A percentile compares a stretch with the other conserved stretches of the same genome.
These are phyloP conservation scores for Schwanniomyces sp. DNA, from an alignment of 805 yeast genomes.

Conservation along the genomic window DNA sequence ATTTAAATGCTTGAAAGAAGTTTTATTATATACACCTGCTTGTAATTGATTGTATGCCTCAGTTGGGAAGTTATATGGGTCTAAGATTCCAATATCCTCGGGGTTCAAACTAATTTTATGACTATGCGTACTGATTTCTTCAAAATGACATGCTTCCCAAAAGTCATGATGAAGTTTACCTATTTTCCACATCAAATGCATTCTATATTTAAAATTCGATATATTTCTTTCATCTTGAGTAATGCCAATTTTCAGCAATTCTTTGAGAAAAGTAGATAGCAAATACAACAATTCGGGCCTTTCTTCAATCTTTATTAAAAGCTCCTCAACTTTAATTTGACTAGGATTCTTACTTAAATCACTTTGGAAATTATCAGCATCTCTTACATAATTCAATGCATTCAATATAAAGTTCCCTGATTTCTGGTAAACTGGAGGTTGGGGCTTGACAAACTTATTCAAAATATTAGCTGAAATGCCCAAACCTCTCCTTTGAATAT, in stretches of 20 bases:
- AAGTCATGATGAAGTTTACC: constrained; percentile 29
- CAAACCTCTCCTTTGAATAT: neutral
- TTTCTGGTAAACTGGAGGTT: constrained; percentile 2
- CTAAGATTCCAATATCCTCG: constrained; percentile 33
- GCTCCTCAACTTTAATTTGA: constrained; percentile 18
- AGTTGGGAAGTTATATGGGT: constrained; percentile 34
- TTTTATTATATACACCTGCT: constrained; percentile 22
- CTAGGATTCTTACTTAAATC: constrained; percentile 19
- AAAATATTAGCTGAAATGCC: neutral
- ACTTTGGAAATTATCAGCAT: constrained; percentile 25
- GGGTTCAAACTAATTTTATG: constrained; percentile 26
- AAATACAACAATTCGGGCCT: constrained; percentile 30
- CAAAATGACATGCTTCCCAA: constrained; percentile 35
- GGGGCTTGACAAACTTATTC: neutral
- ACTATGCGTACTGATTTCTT: constrained; percentile 28
- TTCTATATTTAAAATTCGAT: constrained; percentile 16
- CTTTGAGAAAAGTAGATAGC: constrained; percentile 30
- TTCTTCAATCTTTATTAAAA: constrained; percentile 20
- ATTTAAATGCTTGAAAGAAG: constrained; percentile 20
- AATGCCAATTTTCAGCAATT: constrained; percentile 30
- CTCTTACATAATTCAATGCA: constrained; percentile 26
- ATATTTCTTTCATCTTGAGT: constrained; percentile 10
- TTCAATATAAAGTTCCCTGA: constrained; percentile 12
- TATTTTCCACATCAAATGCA: constrained; percentile 20
- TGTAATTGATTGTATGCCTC: constrained; percentile 25